Base-by-base conservation (phyloP, 2,329 filamentous ascomycete genomes). In the Talaromyces amestolkiae region DNA sequence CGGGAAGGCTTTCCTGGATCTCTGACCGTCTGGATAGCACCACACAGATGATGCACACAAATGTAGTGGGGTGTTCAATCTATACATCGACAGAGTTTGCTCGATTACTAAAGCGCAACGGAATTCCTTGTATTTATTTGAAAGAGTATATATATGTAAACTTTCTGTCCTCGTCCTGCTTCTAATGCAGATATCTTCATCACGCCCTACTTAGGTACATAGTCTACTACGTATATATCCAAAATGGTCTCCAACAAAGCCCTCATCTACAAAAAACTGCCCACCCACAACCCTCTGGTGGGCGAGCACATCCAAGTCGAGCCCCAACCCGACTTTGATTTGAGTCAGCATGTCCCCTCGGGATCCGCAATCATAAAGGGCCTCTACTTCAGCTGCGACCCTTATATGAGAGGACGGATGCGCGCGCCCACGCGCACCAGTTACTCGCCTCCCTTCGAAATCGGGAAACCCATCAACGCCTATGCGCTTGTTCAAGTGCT, bases 341-440 rank as follows among this genome's bases (percentile, higher is more conserved):
- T 88, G 69, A 72, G 71, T 61, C 71, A 75, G 31, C 70, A 85
- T 5, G 83, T 87, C 27, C 84, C 87, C 22, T 75, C 84, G 47
- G 89, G 90, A 68, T 89, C 92, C 51, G 76, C 96, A 51, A 86
- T 86, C 41, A 79, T 89, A 69, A 86, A 91, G 80, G 86, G 90
- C 70, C 85, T 89, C 72, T 92, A 90, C 77, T 83, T 88, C 69
- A 93, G 91, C 43, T 90, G 90, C 79, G 92, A 96, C 77, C 92
- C 92, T 2, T 96, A 96, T 81, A 87, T 91, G 83, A 90, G 93
- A 65, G 90, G 90, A 67, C 86, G 87, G 70, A 93, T 96, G 90
- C 89, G 91, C 59, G 78, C 82, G 47, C 74, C 90, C 7, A 76
- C 81, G 39, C 72, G 80, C 74, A 87, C 89, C 79, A 93, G 90